These are phyloP conservation scores for Cercospora nicotianae DNA, from an alignment of 2,329 filamentous ascomycete genomes.

Conservation along the genomic window DNA sequence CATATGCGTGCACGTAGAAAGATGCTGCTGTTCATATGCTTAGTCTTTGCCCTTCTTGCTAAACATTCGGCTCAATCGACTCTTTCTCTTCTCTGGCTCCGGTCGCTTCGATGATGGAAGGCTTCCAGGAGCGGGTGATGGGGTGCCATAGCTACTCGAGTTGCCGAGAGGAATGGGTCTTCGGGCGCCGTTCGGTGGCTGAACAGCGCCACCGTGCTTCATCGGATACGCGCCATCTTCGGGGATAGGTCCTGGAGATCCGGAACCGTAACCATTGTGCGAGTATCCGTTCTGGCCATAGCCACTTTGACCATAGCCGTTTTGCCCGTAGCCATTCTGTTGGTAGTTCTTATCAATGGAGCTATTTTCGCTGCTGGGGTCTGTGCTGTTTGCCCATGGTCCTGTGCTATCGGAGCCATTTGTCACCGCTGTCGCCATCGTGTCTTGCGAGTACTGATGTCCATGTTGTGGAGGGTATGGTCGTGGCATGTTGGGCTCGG, in stretches of 20 bases:
- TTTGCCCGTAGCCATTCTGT: conserved; percentile 57
- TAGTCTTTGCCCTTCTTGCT: conserved; percentile 57
- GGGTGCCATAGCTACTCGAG: conserved; percentile 18
- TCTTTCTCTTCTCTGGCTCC: conserved; percentile 72
- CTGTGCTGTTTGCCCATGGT: conserved; percentile 75
- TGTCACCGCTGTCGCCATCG: conserved; percentile 73
- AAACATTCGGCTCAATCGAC: conserved; percentile 83
- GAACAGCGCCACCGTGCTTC: conserved; percentile 27
- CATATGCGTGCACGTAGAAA: neutral
- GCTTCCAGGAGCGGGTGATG: conserved; percentile 10
- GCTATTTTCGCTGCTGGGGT: conserved; percentile 91
- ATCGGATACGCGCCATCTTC: conserved; percentile 39
- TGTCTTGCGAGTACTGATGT: conserved; percentile 82
- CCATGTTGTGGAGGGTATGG: conserved; percentile 50
- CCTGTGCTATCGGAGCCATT: conserved; percentile 71
- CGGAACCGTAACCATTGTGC: conserved; percentile 35
- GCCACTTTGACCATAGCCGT: conserved; percentile 46
- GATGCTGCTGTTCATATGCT: conserved; percentile 1
- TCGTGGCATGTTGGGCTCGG: conserved; percentile 46
- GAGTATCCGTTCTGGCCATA: conserved; percentile 32
- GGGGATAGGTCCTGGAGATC: conserved; percentile 42
- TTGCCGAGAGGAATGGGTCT: conserved; percentile 35
- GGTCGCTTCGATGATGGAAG: conserved; percentile 32
- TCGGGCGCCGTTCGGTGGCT: conserved; percentile 33
- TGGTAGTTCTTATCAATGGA: conserved; percentile 64